Evolutionary conservation across 2,329 filamentous ascomycete species (phyloP).

Genomic region (Helotiales sp.): DNA sequence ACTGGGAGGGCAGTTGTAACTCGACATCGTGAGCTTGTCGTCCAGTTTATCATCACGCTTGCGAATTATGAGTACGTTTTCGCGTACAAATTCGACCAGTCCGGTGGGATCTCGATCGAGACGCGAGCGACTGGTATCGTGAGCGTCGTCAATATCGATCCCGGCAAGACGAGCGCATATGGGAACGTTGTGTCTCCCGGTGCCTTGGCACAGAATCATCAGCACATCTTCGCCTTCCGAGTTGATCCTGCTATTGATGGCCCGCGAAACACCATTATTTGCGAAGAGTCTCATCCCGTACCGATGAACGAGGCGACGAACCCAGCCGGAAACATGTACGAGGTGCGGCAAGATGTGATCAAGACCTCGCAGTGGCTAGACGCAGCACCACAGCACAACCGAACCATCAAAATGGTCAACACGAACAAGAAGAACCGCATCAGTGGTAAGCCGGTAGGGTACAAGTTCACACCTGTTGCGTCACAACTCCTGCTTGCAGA

Average conservation of each 20-base stretch:
- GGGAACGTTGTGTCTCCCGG: constrained; percentile 66
- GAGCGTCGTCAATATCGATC: constrained; percentile 57
- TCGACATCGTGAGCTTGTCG: constrained; percentile 64
- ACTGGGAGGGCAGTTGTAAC: constrained; percentile 65
- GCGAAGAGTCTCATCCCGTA: constrained; percentile 58
- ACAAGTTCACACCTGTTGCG: constrained; percentile 87
- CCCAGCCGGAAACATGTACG: constrained; percentile 58
- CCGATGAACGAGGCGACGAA: constrained; percentile 53
- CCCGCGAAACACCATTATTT: constrained; percentile 55
- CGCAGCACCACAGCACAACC: constrained; percentile 52
- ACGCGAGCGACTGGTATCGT: constrained; percentile 70
- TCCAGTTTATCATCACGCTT: constrained; percentile 71
- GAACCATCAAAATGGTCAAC: constrained; percentile 90
- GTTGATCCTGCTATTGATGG: constrained; percentile 63
- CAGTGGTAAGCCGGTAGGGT: constrained; percentile 80
- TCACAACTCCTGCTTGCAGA: constrained; percentile 79
- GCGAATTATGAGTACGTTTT: constrained; percentile 75
- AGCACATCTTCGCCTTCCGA: constrained; percentile 58
- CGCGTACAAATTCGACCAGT: constrained; percentile 66
- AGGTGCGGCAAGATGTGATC: constrained; percentile 49
- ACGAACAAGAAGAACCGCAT: constrained; percentile 79
- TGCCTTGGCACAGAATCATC: constrained; percentile 63
- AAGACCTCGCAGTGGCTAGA: constrained; percentile 49
- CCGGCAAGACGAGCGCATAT: constrained; percentile 56
- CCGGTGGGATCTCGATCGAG: constrained; percentile 65